phyloP scores from a whole-genome alignment of 2,329 filamentous ascomycete species.

The Fusarium albidum region DNA sequence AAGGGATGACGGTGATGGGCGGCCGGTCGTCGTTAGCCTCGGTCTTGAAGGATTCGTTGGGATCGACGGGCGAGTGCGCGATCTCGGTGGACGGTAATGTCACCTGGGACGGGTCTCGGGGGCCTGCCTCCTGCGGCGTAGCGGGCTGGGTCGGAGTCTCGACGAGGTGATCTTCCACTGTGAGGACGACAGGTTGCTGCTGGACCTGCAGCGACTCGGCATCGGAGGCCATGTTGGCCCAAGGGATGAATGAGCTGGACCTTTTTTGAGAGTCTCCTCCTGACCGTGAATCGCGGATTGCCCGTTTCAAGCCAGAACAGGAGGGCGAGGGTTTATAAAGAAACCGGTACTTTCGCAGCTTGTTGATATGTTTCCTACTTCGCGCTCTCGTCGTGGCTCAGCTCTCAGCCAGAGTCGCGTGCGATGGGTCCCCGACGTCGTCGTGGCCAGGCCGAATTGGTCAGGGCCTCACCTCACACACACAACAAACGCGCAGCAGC shows the following conservation, averaged over 20 bases:
- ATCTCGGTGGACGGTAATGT: slow-evolving; percentile 67
- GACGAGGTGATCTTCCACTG: slow-evolving; percentile 42
- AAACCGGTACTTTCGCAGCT: background rate
- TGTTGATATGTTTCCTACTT: slow-evolving; percentile 20
- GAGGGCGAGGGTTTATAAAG: slow-evolving; percentile 1
- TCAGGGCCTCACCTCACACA: slow-evolving; percentile 26
- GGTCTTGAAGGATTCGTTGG: slow-evolving; percentile 57
- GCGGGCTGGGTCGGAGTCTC: slow-evolving; percentile 44
- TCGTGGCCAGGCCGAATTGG: slow-evolving; percentile 35
- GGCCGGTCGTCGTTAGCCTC: slow-evolving; percentile 58
- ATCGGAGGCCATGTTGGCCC: slow-evolving; percentile 50
- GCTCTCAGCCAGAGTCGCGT: slow-evolving; percentile 23
- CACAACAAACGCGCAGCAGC: slow-evolving; percentile 31
- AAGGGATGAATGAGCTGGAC: slow-evolving; percentile 21
- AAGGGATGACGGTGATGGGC: slow-evolving; percentile 59
- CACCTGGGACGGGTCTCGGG: slow-evolving; percentile 55
- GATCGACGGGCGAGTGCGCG: slow-evolving; percentile 61
- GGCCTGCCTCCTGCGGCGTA: slow-evolving; percentile 43
- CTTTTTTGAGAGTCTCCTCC: background rate
- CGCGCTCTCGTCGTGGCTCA: slow-evolving; percentile 22
- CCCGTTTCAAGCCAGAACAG: background rate
- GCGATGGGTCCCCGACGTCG: slow-evolving; percentile 29
- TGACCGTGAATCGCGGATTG: slow-evolving; percentile 18
- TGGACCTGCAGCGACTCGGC: slow-evolving; percentile 40
- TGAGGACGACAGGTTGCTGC: slow-evolving; percentile 43